phyloP scores from a whole-genome alignment of 2,329 filamentous ascomycete species.

The Aspergillus japonicus region DNA sequence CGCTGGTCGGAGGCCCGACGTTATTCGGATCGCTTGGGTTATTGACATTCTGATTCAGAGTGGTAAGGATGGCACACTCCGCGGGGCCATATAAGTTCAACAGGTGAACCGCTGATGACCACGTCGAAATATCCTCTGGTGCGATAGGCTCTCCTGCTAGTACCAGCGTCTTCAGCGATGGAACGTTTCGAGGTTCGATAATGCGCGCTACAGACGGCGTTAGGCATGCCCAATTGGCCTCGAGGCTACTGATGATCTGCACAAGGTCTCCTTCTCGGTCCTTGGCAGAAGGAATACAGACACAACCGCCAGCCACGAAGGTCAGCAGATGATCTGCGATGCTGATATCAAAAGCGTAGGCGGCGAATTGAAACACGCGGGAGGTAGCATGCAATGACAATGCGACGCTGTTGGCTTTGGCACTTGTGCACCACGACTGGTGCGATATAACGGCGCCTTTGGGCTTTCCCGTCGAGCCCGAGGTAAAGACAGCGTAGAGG shows the following conservation, averaged over 20 bases:
- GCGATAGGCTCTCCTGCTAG: constrained; percentile 8
- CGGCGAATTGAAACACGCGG: background rate
- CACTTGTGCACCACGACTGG: background rate
- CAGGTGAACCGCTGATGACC: background rate
- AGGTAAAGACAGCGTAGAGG: constrained; percentile 16
- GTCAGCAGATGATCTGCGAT: background rate
- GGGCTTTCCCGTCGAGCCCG: constrained; percentile 10
- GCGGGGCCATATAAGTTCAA: constrained; percentile 1
- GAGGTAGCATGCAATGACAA: background rate
- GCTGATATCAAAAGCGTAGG: background rate
- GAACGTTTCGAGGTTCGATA: constrained; percentile 16
- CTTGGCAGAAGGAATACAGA: constrained; percentile 1
- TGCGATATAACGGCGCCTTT: constrained; percentile 11
- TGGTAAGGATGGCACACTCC: constrained; percentile 1
- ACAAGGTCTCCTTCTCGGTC: background rate
- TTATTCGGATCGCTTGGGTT: constrained; percentile 1
- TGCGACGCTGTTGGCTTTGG: background rate
- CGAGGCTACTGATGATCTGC: constrained; percentile 16
- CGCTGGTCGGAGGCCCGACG: constrained; percentile 10
- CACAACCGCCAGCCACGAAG: background rate
- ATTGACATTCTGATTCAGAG: background rate
- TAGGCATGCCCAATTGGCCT: constrained; percentile 35
- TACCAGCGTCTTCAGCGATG: constrained; percentile 1
- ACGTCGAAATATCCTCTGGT: background rate
- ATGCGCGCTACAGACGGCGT: constrained; percentile 36